Percentiles rank a stretch among this genome's conserved stretches.
phyloP scores from a whole-genome alignment of 2,329 filamentous ascomycete genomes.

The Periconia digitata region DNA sequence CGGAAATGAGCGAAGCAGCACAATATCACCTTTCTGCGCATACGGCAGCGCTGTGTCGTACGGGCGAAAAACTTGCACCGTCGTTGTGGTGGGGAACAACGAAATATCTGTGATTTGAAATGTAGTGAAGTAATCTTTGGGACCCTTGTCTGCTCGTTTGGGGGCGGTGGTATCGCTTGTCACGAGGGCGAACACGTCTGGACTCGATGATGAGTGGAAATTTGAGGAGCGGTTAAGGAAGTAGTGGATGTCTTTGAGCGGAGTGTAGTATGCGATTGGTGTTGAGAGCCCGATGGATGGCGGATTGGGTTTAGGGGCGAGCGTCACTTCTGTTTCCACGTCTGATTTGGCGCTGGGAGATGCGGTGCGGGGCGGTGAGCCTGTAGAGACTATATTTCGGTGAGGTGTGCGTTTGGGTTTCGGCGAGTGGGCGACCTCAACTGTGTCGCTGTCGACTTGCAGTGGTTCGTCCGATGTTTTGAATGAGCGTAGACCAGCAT shows the following conservation, averaged over 20 bases:
- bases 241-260: conserved; percentile 43
- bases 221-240: conserved; percentile 44
- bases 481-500: conserved; percentile 17
- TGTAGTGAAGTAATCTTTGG: conserved; percentile 47
- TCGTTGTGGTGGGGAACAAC: conserved; percentile 23
- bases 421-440: conserved; percentile 5
- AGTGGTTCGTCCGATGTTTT: conserved; percentile 20
- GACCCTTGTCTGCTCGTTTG: conserved; percentile 44
- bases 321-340: conserved; percentile 6
- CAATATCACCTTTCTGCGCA: conserved; percentile 46
- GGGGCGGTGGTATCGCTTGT: conserved; percentile 35
- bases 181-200: conserved; percentile 51
- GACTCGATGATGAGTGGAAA: conserved; percentile 35
- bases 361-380: background rate
- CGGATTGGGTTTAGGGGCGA: background rate
- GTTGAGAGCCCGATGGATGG: conserved; percentile 45
- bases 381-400: conserved; percentile 10
- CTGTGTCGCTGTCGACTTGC: background rate
- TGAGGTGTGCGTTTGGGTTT: conserved; percentile 13
- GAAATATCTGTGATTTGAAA: conserved; percentile 45
- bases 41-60: conserved; percentile 46
- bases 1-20: conserved; percentile 47
- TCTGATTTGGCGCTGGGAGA: conserved; percentile 11
- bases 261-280: conserved; percentile 48
- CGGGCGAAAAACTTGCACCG: conserved; percentile 48